These are phyloP conservation scores for Miscanthus sacchariflorus DNA, from an alignment of 202 grass and related monocot species.

Conservation along the genomic window DNA sequence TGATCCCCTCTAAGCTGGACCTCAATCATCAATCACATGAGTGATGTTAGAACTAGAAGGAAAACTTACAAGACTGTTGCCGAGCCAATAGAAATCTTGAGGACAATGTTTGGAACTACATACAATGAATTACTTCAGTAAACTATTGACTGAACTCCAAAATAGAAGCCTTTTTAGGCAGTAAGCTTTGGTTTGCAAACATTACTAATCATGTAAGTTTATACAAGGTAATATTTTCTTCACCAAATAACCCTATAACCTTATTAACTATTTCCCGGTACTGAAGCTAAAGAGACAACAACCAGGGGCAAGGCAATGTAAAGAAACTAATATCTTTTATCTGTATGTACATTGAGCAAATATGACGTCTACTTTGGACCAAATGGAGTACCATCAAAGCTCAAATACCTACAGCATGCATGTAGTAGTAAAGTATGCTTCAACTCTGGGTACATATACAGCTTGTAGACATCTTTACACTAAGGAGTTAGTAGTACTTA, in stretches of 20 bases:
- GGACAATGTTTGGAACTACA: neutral
- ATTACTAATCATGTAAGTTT: neutral
- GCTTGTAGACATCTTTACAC: too few species aligned
- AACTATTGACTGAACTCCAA: neutral
- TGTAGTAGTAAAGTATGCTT: too few species aligned
- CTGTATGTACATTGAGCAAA: too few species aligned
- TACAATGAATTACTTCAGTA: neutral
- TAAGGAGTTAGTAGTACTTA: too few species aligned
- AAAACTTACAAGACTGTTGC: neutral
- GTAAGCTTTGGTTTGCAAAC: neutral
- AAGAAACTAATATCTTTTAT: too few species aligned
- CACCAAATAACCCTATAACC: neutral
- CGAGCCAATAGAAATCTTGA: neutral
- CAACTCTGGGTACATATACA: too few species aligned
- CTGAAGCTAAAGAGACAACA: neutral
- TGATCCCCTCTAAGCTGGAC: neutral
- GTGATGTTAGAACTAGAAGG: neutral
- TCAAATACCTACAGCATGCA: too few species aligned
- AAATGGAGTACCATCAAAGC: too few species aligned
- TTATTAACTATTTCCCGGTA: neutral
- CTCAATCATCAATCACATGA: neutral
- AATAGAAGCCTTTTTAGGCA: neutral
- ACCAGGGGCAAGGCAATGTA: neutral
- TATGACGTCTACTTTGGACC: too few species aligned
- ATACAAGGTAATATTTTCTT: neutral